Evolutionary conservation across 805 yeast genomes (phyloP).

Genomic region (Cyberlindnera petersonii): DNA sequence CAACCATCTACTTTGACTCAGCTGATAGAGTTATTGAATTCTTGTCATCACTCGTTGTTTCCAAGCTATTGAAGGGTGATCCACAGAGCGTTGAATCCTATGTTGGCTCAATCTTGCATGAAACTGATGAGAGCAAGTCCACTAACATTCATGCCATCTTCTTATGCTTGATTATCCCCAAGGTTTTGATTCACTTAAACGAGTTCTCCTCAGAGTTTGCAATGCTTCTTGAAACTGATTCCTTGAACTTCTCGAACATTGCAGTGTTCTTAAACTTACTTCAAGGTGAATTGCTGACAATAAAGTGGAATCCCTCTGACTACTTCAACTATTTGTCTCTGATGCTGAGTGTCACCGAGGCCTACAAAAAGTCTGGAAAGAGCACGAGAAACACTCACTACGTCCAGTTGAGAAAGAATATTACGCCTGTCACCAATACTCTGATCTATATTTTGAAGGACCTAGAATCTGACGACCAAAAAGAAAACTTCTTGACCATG

Average conservation of each 20-base stretch:
- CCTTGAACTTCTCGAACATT: constrained; percentile 21
- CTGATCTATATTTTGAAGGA: constrained; percentile 20
- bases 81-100: constrained; percentile 22
- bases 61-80: constrained; percentile 26
- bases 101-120: constrained; percentile 13
- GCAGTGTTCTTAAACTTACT: constrained; percentile 20
- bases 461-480: constrained; percentile 22
- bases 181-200: constrained; percentile 28
- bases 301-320: constrained; percentile 27
- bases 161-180: constrained; percentile 28
- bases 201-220: constrained; percentile 28
- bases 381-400: constrained; percentile 16
- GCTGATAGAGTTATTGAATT: constrained; percentile 32
- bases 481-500: constrained; percentile 28
- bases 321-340: constrained; percentile 27
- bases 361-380: constrained; percentile 19
- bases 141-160: constrained; percentile 19
- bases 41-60: constrained; percentile 36
- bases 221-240: constrained; percentile 16
- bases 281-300: constrained; percentile 20
- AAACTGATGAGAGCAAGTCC: constrained; percentile 13
- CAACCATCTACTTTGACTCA: constrained; percentile 28
- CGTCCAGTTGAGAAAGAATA: constrained; percentile 16
- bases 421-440: constrained; percentile 17
- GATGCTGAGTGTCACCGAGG: constrained; percentile 21